Percentiles rank a stretch among this genome's conserved stretches.
These are phyloP conservation scores for Mycena rosella DNA, from an alignment of 768 basidiomycete genomes.

Conservation along the genomic window DNA sequence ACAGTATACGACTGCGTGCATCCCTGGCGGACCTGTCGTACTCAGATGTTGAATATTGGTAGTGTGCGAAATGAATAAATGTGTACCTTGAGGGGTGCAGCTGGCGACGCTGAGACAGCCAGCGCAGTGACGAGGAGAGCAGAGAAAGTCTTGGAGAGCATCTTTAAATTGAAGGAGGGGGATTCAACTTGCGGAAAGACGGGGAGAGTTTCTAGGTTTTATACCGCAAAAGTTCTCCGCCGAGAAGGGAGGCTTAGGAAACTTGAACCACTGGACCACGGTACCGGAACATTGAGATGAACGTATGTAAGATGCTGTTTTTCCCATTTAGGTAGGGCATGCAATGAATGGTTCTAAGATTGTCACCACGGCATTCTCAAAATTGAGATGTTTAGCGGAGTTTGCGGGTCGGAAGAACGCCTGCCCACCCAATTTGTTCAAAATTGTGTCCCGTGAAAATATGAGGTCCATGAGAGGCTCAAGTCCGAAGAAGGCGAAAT, in stretches of 20 bases:
- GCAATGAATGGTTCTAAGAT: slow-evolving; percentile 1
- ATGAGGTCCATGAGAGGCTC: background rate
- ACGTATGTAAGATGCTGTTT: no score
- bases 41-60: background rate
- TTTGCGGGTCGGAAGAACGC: slow-evolving; percentile 5
- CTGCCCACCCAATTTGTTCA: slow-evolving; percentile 3
- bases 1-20: slow-evolving; percentile 26
- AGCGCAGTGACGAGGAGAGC: slow-evolving; percentile 21
- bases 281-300: slow-evolving; percentile 3
- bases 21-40: slow-evolving; percentile 22
- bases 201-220: slow-evolving; percentile 16
- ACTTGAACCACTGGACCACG: background rate
- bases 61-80: slow-evolving; percentile 1
- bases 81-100: slow-evolving; percentile 20
- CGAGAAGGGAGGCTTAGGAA: no score
- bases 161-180: slow-evolving; percentile 14
- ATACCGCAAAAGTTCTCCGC: slow-evolving; percentile 15
- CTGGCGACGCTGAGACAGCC: slow-evolving; percentile 23
- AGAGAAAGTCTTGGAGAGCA: slow-evolving; percentile 21
- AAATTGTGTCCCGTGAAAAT: background rate
- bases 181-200: slow-evolving; percentile 10
- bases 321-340: slow-evolving; percentile 2
- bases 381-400: slow-evolving; percentile 10
- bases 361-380: slow-evolving; percentile 9
- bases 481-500: slow-evolving; percentile 6